Base-by-base conservation (phyloP, 1,284 basidiomycete species). In the Fomitiporia mediterranea region DNA sequence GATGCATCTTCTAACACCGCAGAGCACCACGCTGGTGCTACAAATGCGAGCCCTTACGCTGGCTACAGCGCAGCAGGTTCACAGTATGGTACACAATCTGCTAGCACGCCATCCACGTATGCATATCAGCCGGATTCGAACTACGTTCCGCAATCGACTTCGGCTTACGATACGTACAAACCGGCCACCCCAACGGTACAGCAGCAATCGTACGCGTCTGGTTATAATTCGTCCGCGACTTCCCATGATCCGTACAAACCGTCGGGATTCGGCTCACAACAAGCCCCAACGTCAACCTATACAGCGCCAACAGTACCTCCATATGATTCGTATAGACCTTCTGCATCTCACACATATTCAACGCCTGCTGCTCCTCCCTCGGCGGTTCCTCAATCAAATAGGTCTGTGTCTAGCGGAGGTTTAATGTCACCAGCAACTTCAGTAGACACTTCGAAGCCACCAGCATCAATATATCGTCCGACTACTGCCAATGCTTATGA, bases 401-500 rank as follows among this genome's bases (percentile, higher is more conserved):
- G 32, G 9, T 35, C 37, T 27, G 32, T 21, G 19, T 15, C 32
- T 23, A 34, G 32, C 2, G 37, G 32, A 13, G 15, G 23, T 19
- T 27, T 54, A 35, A 47, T 51, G n/a, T 42, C 50, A 34, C 38
- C 58, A 6, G 48, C 60, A n/a, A 37, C 61, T 30, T 57, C 53
- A 51, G 58, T 66, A 6, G 44, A 60, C 40, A 30, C 54, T 11
- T 30, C 60, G 44, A 51, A 51, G 35, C 37, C 56, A 8, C 51
- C 59, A 23, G 51, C 55, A n/a, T 61, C 71, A 59, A 61, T 69
- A 70, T 72, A 79, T 66, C 69, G 88, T 53, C 84, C 86, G 15
- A 86, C 83, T 67, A 71, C 80, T 19, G 75, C 72, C 19, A 88
- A 90, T 63, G 89, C 89, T 0, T 91, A 91, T 63, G 89, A 91